Conservation (phyloP, 495 filamentous ascomycete genomes). For the Daldinia bambusicola region DNA sequence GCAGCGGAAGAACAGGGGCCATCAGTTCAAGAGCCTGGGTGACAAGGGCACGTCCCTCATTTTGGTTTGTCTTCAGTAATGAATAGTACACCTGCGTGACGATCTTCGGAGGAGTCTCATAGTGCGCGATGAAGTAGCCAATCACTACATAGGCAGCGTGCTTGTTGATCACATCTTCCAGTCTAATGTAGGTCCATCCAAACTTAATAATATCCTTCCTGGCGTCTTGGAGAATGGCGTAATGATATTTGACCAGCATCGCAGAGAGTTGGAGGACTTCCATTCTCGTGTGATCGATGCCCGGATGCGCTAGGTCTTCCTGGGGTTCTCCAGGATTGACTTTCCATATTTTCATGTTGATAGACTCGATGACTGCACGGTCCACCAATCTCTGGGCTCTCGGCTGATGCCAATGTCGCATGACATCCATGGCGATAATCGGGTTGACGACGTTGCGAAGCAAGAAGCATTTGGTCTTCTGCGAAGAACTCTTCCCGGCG, state of each 20-base stretch:
- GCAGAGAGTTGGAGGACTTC: slow-evolving; percentile 95
- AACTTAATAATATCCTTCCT: slow-evolving; percentile 99
- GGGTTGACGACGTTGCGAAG: slow-evolving; percentile 95
- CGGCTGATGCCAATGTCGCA: slow-evolving; percentile 68
- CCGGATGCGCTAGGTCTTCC: slow-evolving; percentile 85
- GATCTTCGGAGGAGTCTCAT: slow-evolving; percentile 96
- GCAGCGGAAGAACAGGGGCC: slow-evolving; percentile 90
- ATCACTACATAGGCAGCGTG: slow-evolving; percentile 97
- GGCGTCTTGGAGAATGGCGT: slow-evolving; percentile 82
- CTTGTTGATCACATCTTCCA: slow-evolving; percentile 99
- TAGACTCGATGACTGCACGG: slow-evolving; percentile 85
- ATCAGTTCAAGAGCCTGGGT: slow-evolving; percentile 94
- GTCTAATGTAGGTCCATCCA: slow-evolving; percentile 96
- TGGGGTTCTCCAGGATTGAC: slow-evolving; percentile 82
- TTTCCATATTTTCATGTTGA: slow-evolving; percentile 94
- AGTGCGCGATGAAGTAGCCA: slow-evolving; percentile 96
- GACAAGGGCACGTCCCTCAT: slow-evolving; percentile 90
- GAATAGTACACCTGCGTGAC: slow-evolving; percentile 93
- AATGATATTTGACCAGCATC: slow-evolving; percentile 92
- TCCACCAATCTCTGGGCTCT: slow-evolving; percentile 83
- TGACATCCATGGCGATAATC: slow-evolving; percentile 96
- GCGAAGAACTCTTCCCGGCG: slow-evolving; percentile 75
- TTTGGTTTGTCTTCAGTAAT: slow-evolving; percentile 89
- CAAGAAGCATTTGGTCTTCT: slow-evolving; percentile 91
- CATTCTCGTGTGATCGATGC: slow-evolving; percentile 95